Evolutionary conservation across 495 filamentous ascomycete genomes (phyloP).

Genomic region (Pyrenula massariospora): DNA sequence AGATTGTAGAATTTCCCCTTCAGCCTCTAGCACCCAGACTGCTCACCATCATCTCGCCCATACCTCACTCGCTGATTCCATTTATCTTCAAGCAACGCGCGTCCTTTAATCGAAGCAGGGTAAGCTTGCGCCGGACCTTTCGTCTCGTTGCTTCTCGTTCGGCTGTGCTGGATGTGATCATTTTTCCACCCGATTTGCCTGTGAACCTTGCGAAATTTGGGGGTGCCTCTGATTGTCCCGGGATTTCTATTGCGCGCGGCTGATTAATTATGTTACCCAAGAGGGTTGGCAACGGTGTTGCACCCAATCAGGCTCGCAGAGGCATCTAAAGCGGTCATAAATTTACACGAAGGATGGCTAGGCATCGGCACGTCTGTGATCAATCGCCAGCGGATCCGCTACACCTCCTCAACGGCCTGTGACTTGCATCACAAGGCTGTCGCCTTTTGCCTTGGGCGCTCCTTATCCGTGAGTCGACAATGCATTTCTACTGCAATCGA

Average conservation of each 20-base stretch:
- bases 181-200: background rate
- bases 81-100: background rate
- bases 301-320: background rate
- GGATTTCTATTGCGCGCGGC: background rate
- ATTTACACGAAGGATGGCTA: background rate
- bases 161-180: background rate
- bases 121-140: background rate
- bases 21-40: too few relatives aligned
- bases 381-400: background rate
- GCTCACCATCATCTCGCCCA: too few relatives aligned
- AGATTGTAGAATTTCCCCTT: too few relatives aligned
- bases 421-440: background rate
- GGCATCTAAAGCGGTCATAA: background rate
- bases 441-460: background rate
- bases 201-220: background rate
- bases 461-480: background rate
- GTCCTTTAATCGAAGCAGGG: background rate
- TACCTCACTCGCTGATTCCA: background rate
- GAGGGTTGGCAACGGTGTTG: background rate
- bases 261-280: background rate
- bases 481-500: background rate
- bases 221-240: background rate
- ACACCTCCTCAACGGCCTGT: background rate
- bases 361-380: background rate
- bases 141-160: background rate